Evolutionary conservation across 108 stramenopile genomes (phyloP), one percentile per base, ranked within the genome.

Genomic region (Discostella stelligeroides): DNA sequence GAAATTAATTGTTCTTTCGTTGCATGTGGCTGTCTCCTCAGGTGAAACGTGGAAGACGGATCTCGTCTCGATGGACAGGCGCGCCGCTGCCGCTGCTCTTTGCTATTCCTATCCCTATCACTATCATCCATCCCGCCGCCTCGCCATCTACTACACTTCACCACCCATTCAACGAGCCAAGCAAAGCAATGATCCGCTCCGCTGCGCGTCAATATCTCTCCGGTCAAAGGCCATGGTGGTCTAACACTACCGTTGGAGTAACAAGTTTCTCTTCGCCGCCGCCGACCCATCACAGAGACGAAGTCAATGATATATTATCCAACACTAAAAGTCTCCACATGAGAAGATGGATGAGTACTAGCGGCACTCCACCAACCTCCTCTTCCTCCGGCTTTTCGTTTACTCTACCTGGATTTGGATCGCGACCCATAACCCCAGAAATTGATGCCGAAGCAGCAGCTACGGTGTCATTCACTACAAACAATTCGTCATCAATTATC

Each of bases 361-460:
- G n/a, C n/a, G 34, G 34, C 34, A 34, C 5, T 34, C 5, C 34
- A 34, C 34, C 34, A 3, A 5, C 34, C 34, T 34, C 55, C 34
- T 27, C 55, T 28, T 56, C 34, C 17, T 28, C 30, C 15, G 55
- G 55, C 14, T 56, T 56, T 34, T 56, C 55, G 15, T 17, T 27
- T 28, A 56, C 55, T 56, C 55, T 56, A 28, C 55, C 55, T 38
- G 55, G 55, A 24, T 38, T 56, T 56, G 55, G 55, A 56, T 56
- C 55, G 25, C 8, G 30, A 8, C 30, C 55, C 55, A 56, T 56
- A 3, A 0, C 29, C n/a, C 30, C 12, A 7, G 55, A 56, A 56
- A 18, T 17, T 28, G 29, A 10, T 34, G n/a, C 28, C 29, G 12
- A 12, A 1, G 28, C 28, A 37, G 10, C 6, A 15, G 54, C 54